Conservation (phyloP, 2,329 filamentous ascomycete species). For the Orbilia ellipsospora region DNA sequence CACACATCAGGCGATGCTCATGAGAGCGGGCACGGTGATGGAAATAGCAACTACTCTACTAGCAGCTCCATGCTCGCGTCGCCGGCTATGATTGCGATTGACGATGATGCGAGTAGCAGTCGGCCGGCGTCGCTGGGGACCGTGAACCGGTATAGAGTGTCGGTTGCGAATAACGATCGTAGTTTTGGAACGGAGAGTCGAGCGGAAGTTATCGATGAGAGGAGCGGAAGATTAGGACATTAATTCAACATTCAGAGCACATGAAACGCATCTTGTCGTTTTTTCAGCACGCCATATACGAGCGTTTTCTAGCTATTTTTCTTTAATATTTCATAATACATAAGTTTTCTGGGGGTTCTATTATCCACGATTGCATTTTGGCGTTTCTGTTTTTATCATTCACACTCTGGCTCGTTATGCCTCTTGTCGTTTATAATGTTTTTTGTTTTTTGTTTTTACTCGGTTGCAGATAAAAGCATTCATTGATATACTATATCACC, state of each 20-base stretch:
- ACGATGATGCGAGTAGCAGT: slow-evolving; percentile 40
- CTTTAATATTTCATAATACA: neutral
- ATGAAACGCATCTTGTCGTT: slow-evolving; percentile 5
- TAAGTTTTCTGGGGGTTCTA: neutral
- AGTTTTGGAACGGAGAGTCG: slow-evolving; percentile 45
- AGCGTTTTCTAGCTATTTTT: neutral
- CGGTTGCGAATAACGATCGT: slow-evolving; percentile 44
- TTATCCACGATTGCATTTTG: slow-evolving; percentile 30
- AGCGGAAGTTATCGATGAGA: slow-evolving; percentile 49
- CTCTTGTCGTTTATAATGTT: neutral
- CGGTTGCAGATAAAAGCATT: neutral
- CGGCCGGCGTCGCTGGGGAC: slow-evolving; percentile 47
- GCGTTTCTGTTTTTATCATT: slow-evolving; percentile 16
- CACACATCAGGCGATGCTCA: slow-evolving; percentile 17
- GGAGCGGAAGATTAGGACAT: slow-evolving; percentile 13
- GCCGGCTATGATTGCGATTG: slow-evolving; percentile 42
- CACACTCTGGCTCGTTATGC: neutral
- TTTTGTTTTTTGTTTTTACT: too few species aligned
- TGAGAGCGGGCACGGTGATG: slow-evolving; percentile 25
- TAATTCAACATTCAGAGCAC: slow-evolving; percentile 10
- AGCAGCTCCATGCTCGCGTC: slow-evolving; percentile 47
- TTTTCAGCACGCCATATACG: slow-evolving; percentile 7
- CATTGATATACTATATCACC: neutral
- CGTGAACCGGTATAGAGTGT: slow-evolving; percentile 42
- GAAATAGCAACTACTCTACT: slow-evolving; percentile 37